Percentiles rank a stretch among this genome's conserved stretches.
Conservation (phyloP, 306 rosid genomes). For the Trifolium fragiferum region DNA sequence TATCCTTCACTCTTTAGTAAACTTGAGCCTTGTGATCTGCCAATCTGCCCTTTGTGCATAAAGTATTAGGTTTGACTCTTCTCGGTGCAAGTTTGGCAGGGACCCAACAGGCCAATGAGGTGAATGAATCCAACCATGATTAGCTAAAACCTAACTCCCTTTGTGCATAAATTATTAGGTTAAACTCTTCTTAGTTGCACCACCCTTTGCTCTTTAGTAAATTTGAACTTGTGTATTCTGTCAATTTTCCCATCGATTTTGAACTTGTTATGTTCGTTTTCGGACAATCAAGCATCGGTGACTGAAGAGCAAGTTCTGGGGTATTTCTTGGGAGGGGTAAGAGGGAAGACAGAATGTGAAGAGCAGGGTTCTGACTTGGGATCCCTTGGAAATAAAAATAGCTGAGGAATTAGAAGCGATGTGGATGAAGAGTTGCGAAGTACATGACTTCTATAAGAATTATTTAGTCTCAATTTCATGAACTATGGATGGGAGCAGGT, state of each 20-base stretch:
- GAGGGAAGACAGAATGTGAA: conserved; percentile 6
- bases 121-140: conserved; percentile 2
- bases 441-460: neutral
- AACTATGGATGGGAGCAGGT: neutral
- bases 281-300: neutral
- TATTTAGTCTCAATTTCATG: neutral
- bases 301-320: neutral
- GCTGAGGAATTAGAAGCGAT: neutral
- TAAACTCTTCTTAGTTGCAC: neutral
- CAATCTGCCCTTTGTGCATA: neutral
- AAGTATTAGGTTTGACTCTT: neutral
- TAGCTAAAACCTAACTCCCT: neutral
- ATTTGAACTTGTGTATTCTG: neutral
- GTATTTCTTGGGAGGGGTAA: neutral
- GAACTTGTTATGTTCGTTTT: neutral
- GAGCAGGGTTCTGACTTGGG: neutral
- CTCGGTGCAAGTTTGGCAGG: neutral
- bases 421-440: neutral
- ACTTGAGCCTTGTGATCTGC: neutral
- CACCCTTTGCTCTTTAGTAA: neutral
- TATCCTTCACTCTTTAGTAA: neutral
- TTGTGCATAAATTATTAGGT: too few relatives aligned
- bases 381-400: neutral
- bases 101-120: neutral
- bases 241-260: neutral